These are phyloP conservation scores for Ustilago curta DNA, from an alignment of 1,284 basidiomycete species.

Conservation along the genomic window DNA sequence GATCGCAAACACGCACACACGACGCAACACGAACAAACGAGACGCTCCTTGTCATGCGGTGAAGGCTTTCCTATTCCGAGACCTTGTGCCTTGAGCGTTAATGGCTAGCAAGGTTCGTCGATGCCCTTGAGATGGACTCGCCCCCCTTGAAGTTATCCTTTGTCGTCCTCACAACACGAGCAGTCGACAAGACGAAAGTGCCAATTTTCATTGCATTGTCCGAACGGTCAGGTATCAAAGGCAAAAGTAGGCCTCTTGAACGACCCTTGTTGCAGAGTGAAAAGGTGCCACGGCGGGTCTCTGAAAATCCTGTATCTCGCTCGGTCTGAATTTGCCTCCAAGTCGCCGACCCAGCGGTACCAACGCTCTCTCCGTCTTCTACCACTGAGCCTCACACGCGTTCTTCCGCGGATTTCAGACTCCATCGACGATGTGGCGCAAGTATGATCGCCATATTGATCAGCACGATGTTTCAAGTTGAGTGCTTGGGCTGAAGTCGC, in stretches of 20 bases:
- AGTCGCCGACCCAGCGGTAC: background rate
- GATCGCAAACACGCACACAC: background rate
- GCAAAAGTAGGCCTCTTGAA: background rate
- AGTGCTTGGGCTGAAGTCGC: background rate
- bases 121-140: too few species aligned
- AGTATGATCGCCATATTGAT: background rate
- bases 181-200: too few species aligned
- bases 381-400: too few species aligned
- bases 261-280: background rate
- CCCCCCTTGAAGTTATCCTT: too few species aligned
- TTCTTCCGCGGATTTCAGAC: too few species aligned
- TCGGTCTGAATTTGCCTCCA: background rate
- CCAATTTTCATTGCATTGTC: too few species aligned
- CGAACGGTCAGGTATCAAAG: background rate
- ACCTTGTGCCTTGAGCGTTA: too few species aligned
- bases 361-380: too few species aligned
- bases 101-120: too few species aligned
- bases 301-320: background rate
- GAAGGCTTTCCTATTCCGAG: too few species aligned
- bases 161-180: too few species aligned
- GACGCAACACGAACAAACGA: background rate
- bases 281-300: background rate
- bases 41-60: background rate
- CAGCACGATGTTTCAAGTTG: background rate
- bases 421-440: background rate